Conservation (phyloP, 2,329 filamentous ascomycete genomes). For the Colletotrichum musicola region DNA sequence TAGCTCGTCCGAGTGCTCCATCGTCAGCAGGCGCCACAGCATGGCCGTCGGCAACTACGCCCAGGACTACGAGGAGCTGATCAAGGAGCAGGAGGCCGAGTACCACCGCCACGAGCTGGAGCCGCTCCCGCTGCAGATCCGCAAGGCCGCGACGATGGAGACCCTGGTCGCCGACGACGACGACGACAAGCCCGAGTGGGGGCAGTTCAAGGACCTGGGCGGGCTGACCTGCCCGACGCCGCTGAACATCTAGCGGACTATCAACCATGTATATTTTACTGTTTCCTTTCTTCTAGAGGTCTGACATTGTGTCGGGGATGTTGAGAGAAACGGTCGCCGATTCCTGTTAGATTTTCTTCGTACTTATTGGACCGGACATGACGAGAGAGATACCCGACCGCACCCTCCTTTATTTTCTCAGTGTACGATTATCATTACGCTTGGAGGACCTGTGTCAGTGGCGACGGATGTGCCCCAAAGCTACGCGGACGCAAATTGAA, state of each 20-base stretch:
- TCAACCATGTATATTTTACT: neutral
- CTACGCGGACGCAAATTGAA: neutral
- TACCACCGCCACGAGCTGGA: constrained; percentile 31
- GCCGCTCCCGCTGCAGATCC: constrained; percentile 41
- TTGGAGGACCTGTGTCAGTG: neutral
- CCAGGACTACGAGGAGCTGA: constrained; percentile 44
- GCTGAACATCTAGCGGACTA: constrained; percentile 11
- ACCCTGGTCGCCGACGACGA: constrained; percentile 31
- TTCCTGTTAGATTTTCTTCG: constrained; percentile 7
- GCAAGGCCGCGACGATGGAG: constrained; percentile 37
- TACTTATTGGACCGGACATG: constrained; percentile 36
- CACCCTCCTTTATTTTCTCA: constrained; percentile 23
- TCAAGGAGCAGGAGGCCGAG: constrained; percentile 40
- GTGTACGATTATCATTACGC: constrained; percentile 1
- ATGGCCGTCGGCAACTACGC: constrained; percentile 40
- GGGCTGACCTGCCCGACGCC: constrained; percentile 50
- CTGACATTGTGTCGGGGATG: neutral
- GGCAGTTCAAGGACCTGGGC: constrained; percentile 60
- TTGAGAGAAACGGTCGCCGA: no score
- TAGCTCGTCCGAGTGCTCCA: constrained; percentile 3
- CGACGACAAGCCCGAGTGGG: constrained; percentile 55
- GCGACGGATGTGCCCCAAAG: neutral
- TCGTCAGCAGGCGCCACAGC: constrained; percentile 11
- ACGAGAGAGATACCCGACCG: constrained; percentile 36
- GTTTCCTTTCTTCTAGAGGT: neutral